phyloP scores from a whole-genome alignment of 2,329 filamentous ascomycete species.

The Emergomyces pasteurianus region DNA sequence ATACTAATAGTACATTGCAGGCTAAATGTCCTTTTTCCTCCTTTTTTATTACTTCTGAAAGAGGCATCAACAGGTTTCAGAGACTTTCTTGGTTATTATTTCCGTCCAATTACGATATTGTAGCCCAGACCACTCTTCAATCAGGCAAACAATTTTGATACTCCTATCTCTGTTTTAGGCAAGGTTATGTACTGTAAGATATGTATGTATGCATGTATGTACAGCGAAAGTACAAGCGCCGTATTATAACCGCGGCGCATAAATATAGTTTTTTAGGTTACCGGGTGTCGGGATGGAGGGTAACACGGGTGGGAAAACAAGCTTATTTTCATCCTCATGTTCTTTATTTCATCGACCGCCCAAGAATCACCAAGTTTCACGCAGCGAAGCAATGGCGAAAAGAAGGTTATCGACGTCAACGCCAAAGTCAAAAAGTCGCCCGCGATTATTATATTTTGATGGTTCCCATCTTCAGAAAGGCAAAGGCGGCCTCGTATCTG shows the following conservation, averaged over 20 bases:
- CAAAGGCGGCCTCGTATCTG: background rate
- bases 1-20: too few species aligned
- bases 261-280: constrained; percentile 1
- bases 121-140: background rate
- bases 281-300: background rate
- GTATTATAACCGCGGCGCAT: background rate
- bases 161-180: background rate
- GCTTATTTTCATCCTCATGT: constrained; percentile 1
- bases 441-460: background rate
- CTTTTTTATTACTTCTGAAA: too few species aligned
- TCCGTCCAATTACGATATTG: too few species aligned
- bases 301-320: constrained; percentile 3
- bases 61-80: too few species aligned
- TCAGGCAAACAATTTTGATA: background rate
- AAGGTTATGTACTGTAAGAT: background rate
- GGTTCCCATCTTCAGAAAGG: too few species aligned
- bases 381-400: background rate
- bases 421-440: background rate
- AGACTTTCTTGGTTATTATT: background rate
- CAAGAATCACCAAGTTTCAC: background rate
- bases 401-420: background rate
- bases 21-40: too few species aligned
- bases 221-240: background rate
- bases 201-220: background rate
- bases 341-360: background rate